These are phyloP conservation scores for Ballota nigra DNA, from an alignment of 257 asterid species.

Conservation along the genomic window DNA sequence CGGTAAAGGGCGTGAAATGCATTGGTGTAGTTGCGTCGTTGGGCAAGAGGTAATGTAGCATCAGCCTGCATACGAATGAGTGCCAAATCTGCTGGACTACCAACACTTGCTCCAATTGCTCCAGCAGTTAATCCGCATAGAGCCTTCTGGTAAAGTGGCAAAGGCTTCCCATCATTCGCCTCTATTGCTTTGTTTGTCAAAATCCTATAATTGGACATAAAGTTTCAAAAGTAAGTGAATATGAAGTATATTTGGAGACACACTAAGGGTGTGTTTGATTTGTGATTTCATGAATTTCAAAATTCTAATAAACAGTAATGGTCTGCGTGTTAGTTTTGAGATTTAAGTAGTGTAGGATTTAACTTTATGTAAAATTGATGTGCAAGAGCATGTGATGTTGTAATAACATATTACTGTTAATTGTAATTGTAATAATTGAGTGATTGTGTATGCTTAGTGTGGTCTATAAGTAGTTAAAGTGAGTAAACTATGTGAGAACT, in stretches of 20 bases:
- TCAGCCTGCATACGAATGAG: constrained; percentile 99
- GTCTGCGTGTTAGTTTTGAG: background rate
- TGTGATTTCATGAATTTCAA: background rate
- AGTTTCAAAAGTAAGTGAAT: background rate
- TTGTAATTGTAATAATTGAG: background rate
- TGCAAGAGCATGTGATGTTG: background rate
- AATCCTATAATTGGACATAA: constrained; percentile 40
- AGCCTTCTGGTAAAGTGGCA: constrained; percentile 95
- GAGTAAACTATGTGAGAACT: no score
- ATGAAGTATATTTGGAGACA: background rate
- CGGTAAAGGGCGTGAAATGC: constrained; percentile 94
- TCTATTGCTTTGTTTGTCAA: constrained; percentile 88
- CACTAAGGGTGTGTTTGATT: no score
- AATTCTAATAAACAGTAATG: no score
- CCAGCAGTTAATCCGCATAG: constrained; percentile 97
- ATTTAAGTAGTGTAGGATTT: background rate
- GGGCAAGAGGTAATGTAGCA: constrained; percentile 88
- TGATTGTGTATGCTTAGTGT: no score
- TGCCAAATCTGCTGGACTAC: constrained; percentile 97
- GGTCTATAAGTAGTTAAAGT: no score
- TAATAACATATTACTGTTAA: no score
- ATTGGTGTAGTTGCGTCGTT: constrained; percentile 80
- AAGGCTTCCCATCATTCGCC: constrained; percentile 93
- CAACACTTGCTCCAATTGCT: constrained; percentile 92
- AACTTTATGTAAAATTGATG: background rate